A percentile compares a stretch with the other conserved stretches of the same genome.
Conservation (phyloP, 2,329 filamentous ascomycete species). For the Trichoderma sp. region DNA sequence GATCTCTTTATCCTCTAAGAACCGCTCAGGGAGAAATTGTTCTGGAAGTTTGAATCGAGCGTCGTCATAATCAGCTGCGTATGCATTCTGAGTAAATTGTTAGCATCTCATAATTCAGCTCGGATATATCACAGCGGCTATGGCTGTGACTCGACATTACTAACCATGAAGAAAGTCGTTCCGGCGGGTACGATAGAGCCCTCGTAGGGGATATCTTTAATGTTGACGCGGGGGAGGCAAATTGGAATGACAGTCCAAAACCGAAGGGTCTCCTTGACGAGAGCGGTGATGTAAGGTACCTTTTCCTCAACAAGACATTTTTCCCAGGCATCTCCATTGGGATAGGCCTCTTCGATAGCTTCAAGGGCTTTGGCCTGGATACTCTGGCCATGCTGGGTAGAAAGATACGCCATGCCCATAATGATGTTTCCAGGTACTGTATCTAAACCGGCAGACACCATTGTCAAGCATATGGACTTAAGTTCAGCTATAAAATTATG, state of each 20-base stretch:
- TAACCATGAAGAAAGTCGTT: conserved; percentile 75
- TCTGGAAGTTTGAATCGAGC: conserved; percentile 62
- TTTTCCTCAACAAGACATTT: conserved; percentile 71
- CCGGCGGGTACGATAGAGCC: conserved; percentile 67
- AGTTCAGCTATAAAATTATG: conserved; percentile 56
- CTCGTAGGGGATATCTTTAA: conserved; percentile 69
- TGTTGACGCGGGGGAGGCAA: conserved; percentile 68
- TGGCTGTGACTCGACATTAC: background rate
- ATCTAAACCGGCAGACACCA: conserved; percentile 78
- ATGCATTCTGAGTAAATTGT: conserved; percentile 56
- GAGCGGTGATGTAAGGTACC: conserved; percentile 70
- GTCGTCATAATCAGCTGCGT: conserved; percentile 70
- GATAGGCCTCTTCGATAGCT: conserved; percentile 70
- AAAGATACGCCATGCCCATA: conserved; percentile 74
- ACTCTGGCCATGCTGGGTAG: conserved; percentile 62
- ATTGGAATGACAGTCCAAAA: conserved; percentile 81
- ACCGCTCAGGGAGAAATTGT: conserved; percentile 68
- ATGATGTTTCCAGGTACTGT: conserved; percentile 77
- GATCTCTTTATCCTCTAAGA: conserved; percentile 53
- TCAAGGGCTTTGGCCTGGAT: conserved; percentile 68
- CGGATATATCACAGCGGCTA: background rate
- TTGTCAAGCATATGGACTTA: conserved; percentile 77
- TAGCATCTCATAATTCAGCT: background rate
- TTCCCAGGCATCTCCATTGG: conserved; percentile 72
- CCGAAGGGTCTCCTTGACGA: conserved; percentile 75